Percentiles rank a stretch among this genome's conserved stretches.
These are phyloP conservation scores for Ilyonectria destructans DNA, from an alignment of 2,329 filamentous ascomycete species.

Conservation along the genomic window DNA sequence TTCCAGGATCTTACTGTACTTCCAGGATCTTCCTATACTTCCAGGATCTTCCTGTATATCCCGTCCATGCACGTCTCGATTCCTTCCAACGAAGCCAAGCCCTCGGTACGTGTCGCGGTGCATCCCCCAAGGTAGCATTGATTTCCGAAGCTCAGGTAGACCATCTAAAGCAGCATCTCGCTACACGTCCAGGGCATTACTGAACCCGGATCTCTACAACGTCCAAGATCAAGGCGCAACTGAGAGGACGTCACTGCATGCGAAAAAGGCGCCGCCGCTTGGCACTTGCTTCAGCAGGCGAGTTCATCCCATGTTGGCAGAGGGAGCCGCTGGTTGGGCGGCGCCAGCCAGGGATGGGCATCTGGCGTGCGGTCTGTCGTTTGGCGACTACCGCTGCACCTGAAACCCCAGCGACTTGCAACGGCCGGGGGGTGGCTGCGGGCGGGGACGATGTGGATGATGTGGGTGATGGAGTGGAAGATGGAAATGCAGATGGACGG, in stretches of 20 bases:
- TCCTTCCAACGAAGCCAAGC: neutral
- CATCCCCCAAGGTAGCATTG: neutral
- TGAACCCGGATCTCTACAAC: neutral
- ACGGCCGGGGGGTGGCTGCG: slow-evolving; percentile 12
- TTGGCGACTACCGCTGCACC: slow-evolving; percentile 41
- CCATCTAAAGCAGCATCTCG: neutral
- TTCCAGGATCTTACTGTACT: too few species aligned
- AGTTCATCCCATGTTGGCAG: slow-evolving; percentile 24
- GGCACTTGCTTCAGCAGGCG: slow-evolving; percentile 11
- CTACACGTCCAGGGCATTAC: neutral
- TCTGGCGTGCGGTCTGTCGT: slow-evolving; percentile 24
- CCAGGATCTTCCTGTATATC: too few species aligned
- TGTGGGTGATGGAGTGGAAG: neutral
- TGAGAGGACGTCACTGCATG: neutral
- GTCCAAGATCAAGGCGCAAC: neutral
- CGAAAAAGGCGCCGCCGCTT: neutral
- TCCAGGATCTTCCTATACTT: too few species aligned
- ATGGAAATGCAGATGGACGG: slow-evolving; percentile 1
- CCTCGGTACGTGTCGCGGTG: neutral
- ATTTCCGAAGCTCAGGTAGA: neutral
- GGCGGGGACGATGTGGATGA: neutral
- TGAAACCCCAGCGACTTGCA: slow-evolving; percentile 40
- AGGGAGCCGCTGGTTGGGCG: neutral
- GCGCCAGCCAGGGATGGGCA: neutral
- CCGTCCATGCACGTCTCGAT: neutral